These are phyloP conservation scores for Gossypium trilobum DNA, from an alignment of 441 rosid genomes.

Conservation along the genomic window DNA sequence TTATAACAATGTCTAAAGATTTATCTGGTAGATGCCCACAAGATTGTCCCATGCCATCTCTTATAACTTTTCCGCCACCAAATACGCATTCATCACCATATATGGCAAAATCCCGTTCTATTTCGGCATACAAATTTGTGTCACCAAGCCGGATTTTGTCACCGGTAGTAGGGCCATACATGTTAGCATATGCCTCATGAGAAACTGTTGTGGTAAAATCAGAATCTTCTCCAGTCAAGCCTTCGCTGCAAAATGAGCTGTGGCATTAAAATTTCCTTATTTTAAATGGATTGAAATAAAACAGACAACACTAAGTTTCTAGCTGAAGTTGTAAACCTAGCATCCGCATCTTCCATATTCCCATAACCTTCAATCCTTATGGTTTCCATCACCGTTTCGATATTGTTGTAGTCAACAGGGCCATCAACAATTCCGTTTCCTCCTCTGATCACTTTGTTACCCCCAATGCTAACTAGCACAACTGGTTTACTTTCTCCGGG, in stretches of 20 bases:
- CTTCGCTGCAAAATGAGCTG: constrained; percentile 52
- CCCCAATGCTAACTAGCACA: constrained; percentile 71
- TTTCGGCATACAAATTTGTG: constrained; percentile 75
- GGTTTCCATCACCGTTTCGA: constrained; percentile 32
- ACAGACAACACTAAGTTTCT: constrained; percentile 14
- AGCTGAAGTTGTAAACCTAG: constrained; percentile 43
- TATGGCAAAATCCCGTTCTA: constrained; percentile 58
- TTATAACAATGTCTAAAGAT: constrained; percentile 66
- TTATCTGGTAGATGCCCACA: constrained; percentile 36
- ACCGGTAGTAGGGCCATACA: constrained; percentile 87
- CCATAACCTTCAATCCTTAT: constrained; percentile 32
- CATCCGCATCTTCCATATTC: constrained; percentile 46
- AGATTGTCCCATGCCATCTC: constrained; percentile 96
- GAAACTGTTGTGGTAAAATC: constrained; percentile 41
- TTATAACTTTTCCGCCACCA: constrained; percentile 92
- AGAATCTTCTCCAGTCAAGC: constrained; percentile 49
- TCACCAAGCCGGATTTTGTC: constrained; percentile 80
- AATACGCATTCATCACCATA: constrained; percentile 94
- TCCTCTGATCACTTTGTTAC: constrained; percentile 64
- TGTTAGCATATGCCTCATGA: constrained; percentile 65
- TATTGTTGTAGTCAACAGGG: constrained; percentile 34
- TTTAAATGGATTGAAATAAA: not conserved
- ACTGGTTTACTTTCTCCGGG: constrained; percentile 82
- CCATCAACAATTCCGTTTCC: constrained; percentile 72
- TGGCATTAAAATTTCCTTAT: constrained; percentile 3